Evolutionary conservation across 1,284 basidiomycete species (phyloP), one percentile per base, ranked within the genome.

Genomic region (Cryptococcus amylolentus): DNA sequence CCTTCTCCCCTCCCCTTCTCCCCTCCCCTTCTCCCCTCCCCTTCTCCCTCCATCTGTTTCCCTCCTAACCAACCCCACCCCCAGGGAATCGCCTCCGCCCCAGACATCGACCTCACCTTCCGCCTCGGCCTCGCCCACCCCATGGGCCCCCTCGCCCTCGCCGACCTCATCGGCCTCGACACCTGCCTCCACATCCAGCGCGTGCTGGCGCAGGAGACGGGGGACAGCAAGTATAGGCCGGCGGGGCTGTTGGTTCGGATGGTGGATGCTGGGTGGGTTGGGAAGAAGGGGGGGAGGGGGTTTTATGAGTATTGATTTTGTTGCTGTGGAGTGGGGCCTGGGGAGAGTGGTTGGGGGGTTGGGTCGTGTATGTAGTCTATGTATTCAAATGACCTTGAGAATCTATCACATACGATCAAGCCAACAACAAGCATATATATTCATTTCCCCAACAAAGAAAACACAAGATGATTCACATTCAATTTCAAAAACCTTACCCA

Each of bases 181-280:
- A 92, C 90, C 6, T 94, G 92, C 72, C 83, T 95, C 37, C 85
- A 88, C 5, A 94, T 94, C 69, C 91, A 94, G 69, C 85, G 90
- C 71, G 93, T 91, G 0, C 82, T 96, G 14, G 88, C 90, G 68
- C 83, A 82, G 56, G 93, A 94, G 59, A 95, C 91, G 12, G 85
- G 88, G 0, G 94, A 98, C 78, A 89, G 88, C n/a, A 97, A 98
- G 77, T 98, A 97, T 77, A 84, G 94, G n/a, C 93, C 94, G 0
- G 88, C 88, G 52, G 83, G 94, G 23, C 81, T 98, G 26, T 82
- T 98, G 10, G 88, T 92, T 65, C 82, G 91, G 38, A 97, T 97
- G 94, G 94, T 98, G 9, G 91, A 97, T 72, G 95, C 94, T 16
- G 88, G 89, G 41, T 97, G 91, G 90, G 82, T 88, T 55, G 94